Percentiles rank a stretch among this genome's conserved stretches.
Conservation (phyloP, 139 green algal genomes). For the Chlamydomonas asymmetrica region DNA sequence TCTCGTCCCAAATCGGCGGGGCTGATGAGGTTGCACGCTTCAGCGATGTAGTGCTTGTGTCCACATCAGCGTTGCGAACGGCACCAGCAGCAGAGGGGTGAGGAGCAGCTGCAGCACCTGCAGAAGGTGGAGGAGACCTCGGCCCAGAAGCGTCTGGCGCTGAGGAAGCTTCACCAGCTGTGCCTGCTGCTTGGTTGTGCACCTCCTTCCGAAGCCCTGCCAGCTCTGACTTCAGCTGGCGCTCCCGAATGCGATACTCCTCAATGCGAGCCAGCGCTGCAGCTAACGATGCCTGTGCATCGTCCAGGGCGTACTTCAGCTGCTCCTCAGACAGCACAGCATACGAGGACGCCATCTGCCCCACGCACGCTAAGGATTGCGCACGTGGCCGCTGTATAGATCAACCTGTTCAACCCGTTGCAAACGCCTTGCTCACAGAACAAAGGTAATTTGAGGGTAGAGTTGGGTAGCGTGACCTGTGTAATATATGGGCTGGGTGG, state of each 20-base stretch:
- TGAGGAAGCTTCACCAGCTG: not conserved
- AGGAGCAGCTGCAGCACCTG: not conserved
- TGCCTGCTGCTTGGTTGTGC: not conserved
- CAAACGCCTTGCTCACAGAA: too few species aligned
- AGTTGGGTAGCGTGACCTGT: too few species aligned
- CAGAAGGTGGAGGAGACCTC: not conserved
- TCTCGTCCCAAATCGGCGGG: not conserved
- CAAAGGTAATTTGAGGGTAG: too few species aligned
- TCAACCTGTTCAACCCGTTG: too few species aligned
- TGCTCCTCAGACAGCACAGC: too few species aligned
- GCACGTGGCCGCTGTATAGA: too few species aligned
- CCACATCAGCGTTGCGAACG: not conserved
- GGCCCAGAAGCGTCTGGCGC: not conserved
- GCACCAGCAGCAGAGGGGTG: not conserved
- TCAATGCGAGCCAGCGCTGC: conserved; percentile 49
- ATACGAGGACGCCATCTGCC: too few species aligned
- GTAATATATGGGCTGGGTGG: too few species aligned
- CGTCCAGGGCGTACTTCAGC: conserved; percentile 30
- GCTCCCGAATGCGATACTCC: conserved; percentile 37
- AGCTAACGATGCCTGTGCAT: conserved; percentile 37
- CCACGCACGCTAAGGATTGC: too few species aligned
- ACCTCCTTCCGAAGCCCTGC: conserved; percentile 32
- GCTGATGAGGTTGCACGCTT: not conserved
- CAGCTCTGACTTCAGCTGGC: conserved; percentile 34
- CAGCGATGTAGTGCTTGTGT: too few species aligned